phyloP scores from a whole-genome alignment of 306 rosid species.

The Macrotyloma uniflorum region DNA sequence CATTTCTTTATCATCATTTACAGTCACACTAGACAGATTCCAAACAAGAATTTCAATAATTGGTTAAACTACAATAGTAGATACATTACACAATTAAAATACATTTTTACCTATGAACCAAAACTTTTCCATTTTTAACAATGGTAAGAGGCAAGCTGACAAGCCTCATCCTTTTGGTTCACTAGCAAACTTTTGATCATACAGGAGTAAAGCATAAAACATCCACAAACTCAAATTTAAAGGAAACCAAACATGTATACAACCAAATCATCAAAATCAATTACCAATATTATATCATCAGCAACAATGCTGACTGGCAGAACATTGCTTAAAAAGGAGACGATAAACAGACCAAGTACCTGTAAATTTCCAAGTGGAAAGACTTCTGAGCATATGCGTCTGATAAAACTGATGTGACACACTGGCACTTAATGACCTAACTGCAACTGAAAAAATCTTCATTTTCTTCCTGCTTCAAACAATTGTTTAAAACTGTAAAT shows the following conservation, averaged over 20 bases:
- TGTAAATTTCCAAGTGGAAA: constrained; percentile 36
- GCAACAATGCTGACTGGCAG: neutral
- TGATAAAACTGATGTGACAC: constrained; percentile 26
- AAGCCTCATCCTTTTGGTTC: neutral
- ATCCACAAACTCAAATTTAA: constrained; percentile 15
- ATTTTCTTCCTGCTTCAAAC: constrained; percentile 37
- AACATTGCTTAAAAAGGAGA: neutral
- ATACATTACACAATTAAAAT: neutral
- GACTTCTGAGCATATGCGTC: constrained; percentile 36
- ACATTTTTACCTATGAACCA: neutral
- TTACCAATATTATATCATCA: constrained; percentile 20
- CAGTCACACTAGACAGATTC: neutral
- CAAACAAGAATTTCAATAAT: neutral
- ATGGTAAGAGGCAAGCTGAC: neutral
- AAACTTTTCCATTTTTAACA: neutral
- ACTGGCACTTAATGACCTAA: constrained; percentile 39
- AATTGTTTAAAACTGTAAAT: neutral
- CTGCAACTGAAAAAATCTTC: constrained; percentile 42
- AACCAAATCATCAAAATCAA: constrained; percentile 3
- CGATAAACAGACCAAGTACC: constrained; percentile 31
- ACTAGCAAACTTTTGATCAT: neutral
- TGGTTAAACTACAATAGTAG: neutral
- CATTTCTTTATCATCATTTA: neutral
- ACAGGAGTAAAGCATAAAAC: neutral
- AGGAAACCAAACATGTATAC: neutral